These are phyloP conservation scores for Perkinsus olseni DNA, from an alignment of 169 alveolate species.

Conservation along the genomic window DNA sequence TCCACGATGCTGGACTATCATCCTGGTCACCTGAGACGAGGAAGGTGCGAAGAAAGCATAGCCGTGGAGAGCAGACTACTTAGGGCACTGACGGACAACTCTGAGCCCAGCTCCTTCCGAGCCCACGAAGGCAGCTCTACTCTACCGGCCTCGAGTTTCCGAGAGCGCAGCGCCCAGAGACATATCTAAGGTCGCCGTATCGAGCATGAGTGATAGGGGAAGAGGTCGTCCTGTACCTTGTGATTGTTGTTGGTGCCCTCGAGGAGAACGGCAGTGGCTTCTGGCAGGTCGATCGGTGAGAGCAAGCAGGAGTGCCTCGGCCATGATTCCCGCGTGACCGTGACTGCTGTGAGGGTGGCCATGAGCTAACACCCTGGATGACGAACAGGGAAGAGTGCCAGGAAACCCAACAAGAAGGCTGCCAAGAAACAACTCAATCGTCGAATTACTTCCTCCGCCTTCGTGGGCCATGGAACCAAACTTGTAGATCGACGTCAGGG, in stretches of 20 bases:
- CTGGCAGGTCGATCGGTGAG: neutral
- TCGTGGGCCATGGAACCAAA: neutral
- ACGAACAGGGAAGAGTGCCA: neutral
- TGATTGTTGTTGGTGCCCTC: neutral
- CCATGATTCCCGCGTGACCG: neutral
- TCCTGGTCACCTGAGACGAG: neutral
- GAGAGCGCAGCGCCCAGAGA: neutral
- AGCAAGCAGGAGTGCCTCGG: neutral
- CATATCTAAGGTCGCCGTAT: neutral
- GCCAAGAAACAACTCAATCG: neutral
- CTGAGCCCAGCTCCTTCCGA: neutral
- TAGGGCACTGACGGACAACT: neutral
- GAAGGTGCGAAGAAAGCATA: no score
- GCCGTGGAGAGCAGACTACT: neutral
- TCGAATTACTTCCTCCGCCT: neutral
- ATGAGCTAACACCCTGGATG: neutral
- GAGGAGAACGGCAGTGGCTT: neutral
- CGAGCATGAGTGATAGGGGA: no score
- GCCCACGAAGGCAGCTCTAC: neutral
- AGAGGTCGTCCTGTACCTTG: neutral
- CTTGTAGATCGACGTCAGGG: neutral
- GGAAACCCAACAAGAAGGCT: neutral
- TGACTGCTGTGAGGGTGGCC: neutral
- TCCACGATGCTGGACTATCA: neutral
- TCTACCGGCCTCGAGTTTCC: neutral